Evolutionary conservation across 176 grass and related monocot genomes (phyloP).

Genomic region (Areca catechu): DNA sequence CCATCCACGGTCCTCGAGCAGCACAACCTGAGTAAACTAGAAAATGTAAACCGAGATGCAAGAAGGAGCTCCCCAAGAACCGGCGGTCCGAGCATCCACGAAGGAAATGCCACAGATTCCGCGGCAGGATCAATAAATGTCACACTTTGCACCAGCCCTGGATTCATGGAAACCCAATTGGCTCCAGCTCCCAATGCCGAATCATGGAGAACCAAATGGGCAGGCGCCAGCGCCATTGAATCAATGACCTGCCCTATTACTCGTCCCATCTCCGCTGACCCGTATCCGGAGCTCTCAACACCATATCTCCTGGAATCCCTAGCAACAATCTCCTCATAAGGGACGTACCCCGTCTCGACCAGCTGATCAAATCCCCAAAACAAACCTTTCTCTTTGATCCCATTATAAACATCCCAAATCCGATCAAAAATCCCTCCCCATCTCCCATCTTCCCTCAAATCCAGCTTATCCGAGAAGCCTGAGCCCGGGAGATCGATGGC

Average conservation of each 20-base stretch:
- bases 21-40: constrained; percentile 51
- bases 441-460: neutral
- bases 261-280: constrained; percentile 25
- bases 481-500: constrained; percentile 50
- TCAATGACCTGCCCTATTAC: constrained; percentile 35
- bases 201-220: constrained; percentile 79
- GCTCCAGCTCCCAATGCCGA: constrained; percentile 38
- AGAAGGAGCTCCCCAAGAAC: constrained; percentile 41
- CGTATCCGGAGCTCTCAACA: constrained; percentile 17
- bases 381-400: constrained; percentile 53
- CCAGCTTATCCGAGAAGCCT: constrained; percentile 36
- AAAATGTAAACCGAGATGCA: constrained; percentile 42
- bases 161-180: constrained; percentile 37
- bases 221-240: constrained; percentile 32
- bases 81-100: constrained; percentile 44
- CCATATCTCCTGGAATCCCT: neutral
- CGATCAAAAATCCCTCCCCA: constrained; percentile 18
- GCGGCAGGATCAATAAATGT: constrained; percentile 52
- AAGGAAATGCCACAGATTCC: constrained; percentile 50
- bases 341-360: constrained; percentile 55
- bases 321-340: constrained; percentile 33
- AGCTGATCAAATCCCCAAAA: constrained; percentile 86
- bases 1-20: constrained; percentile 39
- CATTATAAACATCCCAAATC: constrained; percentile 19
- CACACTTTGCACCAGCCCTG: constrained; percentile 34